These are phyloP conservation scores for Sporothrix pseudoabietina DNA, from an alignment of 2,329 filamentous ascomycete species.

Conservation along the genomic window DNA sequence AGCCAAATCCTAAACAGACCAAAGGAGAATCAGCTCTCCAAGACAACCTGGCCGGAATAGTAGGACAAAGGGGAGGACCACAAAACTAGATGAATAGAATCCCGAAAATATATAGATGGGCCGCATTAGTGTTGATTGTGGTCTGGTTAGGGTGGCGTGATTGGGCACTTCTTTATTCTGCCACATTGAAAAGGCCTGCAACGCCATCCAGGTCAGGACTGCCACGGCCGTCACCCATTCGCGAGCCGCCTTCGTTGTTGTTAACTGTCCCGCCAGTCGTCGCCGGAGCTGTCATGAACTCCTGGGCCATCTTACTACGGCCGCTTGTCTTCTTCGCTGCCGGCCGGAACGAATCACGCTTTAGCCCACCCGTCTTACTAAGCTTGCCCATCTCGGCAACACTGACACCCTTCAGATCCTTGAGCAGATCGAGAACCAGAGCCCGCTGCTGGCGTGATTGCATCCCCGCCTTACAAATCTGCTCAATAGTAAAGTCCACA, in stretches of 20 bases:
- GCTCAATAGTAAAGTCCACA: slow-evolving; percentile 65
- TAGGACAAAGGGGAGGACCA: neutral
- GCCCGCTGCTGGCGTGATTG: slow-evolving; percentile 77
- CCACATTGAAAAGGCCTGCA: slow-evolving; percentile 50
- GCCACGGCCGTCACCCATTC: slow-evolving; percentile 38
- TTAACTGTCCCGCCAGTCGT: neutral
- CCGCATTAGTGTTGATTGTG: neutral
- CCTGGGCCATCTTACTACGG: slow-evolving; percentile 64
- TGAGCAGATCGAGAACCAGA: slow-evolving; percentile 79
- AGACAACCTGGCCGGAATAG: neutral
- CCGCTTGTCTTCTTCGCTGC: slow-evolving; percentile 46
- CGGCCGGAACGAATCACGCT: slow-evolving; percentile 35
- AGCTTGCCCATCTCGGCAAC: slow-evolving; percentile 93
- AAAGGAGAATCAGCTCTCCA: neutral
- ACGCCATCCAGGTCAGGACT: slow-evolving; percentile 60
- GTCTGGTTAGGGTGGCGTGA: too few species aligned
- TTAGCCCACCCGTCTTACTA: slow-evolving; percentile 52
- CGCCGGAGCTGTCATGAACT: slow-evolving; percentile 62
- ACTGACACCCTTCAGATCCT: slow-evolving; percentile 84
- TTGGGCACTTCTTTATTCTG: neutral
- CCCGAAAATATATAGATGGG: neutral
- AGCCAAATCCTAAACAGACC: neutral
- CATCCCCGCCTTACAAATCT: slow-evolving; percentile 59
- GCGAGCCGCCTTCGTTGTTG: slow-evolving; percentile 27
- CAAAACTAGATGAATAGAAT: neutral